These are phyloP conservation scores for Fagus sylvatica DNA, from an alignment of 306 rosid species.

Conservation along the genomic window DNA sequence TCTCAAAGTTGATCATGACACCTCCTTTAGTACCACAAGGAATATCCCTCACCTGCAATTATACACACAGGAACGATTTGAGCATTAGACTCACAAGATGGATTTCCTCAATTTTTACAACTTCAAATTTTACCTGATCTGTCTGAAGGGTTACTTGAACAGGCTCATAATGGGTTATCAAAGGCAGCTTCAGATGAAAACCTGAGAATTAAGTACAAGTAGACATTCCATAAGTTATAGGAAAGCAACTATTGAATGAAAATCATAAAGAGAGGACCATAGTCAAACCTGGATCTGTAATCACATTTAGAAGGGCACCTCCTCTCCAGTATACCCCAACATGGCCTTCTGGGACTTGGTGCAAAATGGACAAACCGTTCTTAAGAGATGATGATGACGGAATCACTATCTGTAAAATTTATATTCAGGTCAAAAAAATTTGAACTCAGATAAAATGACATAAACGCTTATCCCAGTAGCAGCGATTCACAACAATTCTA, in stretches of 20 bases:
- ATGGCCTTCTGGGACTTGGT: slow-evolving; percentile 98
- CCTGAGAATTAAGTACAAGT: slow-evolving; percentile 43
- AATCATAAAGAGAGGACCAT: slow-evolving; percentile 1
- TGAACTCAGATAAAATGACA: not conserved
- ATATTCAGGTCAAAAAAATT: slow-evolving; percentile 14
- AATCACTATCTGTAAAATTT: slow-evolving; percentile 49
- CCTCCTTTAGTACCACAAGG: slow-evolving; percentile 98
- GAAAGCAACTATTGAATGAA: slow-evolving; percentile 2
- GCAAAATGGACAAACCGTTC: slow-evolving; percentile 58
- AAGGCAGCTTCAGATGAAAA: slow-evolving; percentile 84
- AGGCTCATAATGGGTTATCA: slow-evolving; percentile 77
- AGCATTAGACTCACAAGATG: slow-evolving; percentile 7
- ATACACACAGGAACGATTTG: not conserved
- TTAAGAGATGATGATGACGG: slow-evolving; percentile 44
- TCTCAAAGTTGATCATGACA: slow-evolving; percentile 83
- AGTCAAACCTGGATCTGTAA: slow-evolving; percentile 73
- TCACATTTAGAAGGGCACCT: slow-evolving; percentile 81
- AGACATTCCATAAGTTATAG: not conserved
- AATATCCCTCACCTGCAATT: slow-evolving; percentile 79
- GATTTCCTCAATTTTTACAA: slow-evolving; percentile 2
- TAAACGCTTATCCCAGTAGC: not conserved
- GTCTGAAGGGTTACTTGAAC: slow-evolving; percentile 96
- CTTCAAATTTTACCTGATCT: slow-evolving; percentile 49
- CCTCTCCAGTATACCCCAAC: slow-evolving; percentile 98
- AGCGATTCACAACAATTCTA: not conserved